These are phyloP conservation scores for Licmophora abbreviata DNA, from an alignment of 108 stramenopile species.

Conservation along the genomic window DNA sequence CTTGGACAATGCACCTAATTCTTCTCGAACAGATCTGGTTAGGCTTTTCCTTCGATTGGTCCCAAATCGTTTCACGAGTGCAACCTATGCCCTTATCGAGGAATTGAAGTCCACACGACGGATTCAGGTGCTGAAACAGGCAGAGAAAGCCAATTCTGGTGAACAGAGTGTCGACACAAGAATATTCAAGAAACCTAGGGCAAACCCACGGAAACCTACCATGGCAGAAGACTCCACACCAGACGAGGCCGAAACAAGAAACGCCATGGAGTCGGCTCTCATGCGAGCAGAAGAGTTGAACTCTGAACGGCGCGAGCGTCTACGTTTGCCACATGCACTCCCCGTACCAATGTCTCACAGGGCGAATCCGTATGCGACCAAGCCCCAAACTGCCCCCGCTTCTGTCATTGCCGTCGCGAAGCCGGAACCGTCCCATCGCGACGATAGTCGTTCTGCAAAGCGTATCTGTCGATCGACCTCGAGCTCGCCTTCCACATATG, in stretches of 20 bases:
- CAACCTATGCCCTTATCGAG: constrained; percentile 6
- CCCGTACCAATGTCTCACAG: background rate
- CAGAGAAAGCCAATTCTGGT: background rate
- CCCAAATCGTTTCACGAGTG: background rate
- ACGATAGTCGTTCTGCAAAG: background rate
- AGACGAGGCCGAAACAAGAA: background rate
- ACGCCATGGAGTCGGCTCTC: constrained; percentile 4
- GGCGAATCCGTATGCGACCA: background rate
- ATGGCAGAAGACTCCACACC: background rate
- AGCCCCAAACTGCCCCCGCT: background rate
- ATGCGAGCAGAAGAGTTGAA: constrained; percentile 2
- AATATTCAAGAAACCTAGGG: background rate
- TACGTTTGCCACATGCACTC: background rate
- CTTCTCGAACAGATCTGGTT: background rate
- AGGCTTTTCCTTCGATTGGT: constrained; percentile 5
- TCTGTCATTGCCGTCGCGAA: background rate
- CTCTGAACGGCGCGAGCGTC: background rate
- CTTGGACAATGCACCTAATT: background rate
- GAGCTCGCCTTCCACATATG: no score
- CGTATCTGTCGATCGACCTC: background rate
- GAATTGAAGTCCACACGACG: constrained; percentile 3
- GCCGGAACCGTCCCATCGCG: background rate
- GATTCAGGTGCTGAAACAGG: constrained; percentile 3
- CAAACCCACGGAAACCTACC: background rate
- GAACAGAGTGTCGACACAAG: constrained; percentile 1